A percentile compares a stretch with the other conserved stretches of the same genome.
Conservation (phyloP, 257 asterid genomes). For the Asclepias syriaca region DNA sequence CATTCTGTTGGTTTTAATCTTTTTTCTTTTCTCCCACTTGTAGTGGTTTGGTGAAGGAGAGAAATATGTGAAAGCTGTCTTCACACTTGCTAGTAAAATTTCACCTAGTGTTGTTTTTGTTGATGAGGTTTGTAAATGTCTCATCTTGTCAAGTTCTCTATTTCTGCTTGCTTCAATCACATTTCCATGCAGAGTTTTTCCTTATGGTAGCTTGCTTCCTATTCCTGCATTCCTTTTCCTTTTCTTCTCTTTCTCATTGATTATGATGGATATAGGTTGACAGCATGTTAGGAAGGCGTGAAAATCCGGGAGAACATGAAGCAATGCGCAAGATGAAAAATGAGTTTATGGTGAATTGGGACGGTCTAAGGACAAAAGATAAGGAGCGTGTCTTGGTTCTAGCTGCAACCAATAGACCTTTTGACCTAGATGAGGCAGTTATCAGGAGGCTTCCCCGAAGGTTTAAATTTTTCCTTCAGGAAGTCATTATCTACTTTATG, state of each 20-base stretch:
- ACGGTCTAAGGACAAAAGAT: conserved; percentile 88
- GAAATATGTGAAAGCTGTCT: conserved; percentile 85
- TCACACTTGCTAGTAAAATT: conserved; percentile 82
- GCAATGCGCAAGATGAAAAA: conserved; percentile 98
- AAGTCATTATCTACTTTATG: not conserved
- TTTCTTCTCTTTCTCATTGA: not conserved
- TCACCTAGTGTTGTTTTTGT: conserved; percentile 81
- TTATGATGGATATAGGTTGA: conserved; percentile 49
- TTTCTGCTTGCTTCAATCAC: not conserved
- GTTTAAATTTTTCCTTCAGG: conserved; percentile 20
- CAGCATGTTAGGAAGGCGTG: conserved; percentile 96
- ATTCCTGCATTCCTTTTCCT: conserved; percentile 5
- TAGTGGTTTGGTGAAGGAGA: conserved; percentile 98
- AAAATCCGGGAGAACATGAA: conserved; percentile 95
- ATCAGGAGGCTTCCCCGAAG: conserved; percentile 95
- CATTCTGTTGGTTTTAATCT: not conserved
- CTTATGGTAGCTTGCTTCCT: conserved; percentile 3
- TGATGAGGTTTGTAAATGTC: conserved; percentile 63
- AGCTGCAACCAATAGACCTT: conserved; percentile 92
- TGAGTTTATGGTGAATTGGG: conserved; percentile 94
- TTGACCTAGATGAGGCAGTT: conserved; percentile 94
- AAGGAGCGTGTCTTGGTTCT: conserved; percentile 91
- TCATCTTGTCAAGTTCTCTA: not conserved
- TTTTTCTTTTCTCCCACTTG: conserved; percentile 14
- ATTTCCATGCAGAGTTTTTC: not conserved